A percentile compares a stretch with the other conserved stretches of the same genome.
phyloP scores from a whole-genome alignment of 768 basidiomycete genomes.

The Boletus bicolor region DNA sequence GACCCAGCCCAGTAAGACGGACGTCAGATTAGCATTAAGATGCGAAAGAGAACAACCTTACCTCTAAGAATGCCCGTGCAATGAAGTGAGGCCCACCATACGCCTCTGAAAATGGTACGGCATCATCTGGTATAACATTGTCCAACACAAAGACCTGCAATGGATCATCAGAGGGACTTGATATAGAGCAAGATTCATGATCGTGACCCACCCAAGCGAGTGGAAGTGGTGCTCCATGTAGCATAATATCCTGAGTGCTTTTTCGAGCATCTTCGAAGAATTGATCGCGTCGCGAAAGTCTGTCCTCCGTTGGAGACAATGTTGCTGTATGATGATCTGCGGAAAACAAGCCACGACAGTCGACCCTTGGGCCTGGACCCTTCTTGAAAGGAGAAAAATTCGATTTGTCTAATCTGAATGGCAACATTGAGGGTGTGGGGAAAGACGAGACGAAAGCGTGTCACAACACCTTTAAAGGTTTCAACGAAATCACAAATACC shows the following conservation, averaged over 20 bases:
- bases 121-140: constrained; percentile 29
- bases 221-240: constrained; percentile 26
- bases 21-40: not conserved
- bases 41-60: not conserved
- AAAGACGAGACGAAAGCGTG: not conserved
- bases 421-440: constrained; percentile 12
- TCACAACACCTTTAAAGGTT: constrained; percentile 4
- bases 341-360: constrained; percentile 22
- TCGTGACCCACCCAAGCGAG: constrained; percentile 24
- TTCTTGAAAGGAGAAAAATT: constrained; percentile 21
- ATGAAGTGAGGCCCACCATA: constrained; percentile 27
- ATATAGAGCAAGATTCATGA: no score
- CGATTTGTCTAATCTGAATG: constrained; percentile 6
- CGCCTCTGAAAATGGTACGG: constrained; percentile 27
- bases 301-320: not conserved
- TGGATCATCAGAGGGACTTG: not conserved
- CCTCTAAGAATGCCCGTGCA: constrained; percentile 27
- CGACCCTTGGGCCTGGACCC: constrained; percentile 9
- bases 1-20: not conserved
- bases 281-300: not conserved
- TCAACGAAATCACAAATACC: not conserved
- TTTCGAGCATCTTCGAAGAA: constrained; percentile 1
- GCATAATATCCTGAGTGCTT: constrained; percentile 11
- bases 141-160: constrained; percentile 25
- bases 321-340: not conserved